Evolutionary conservation across 768 basidiomycete genomes (phyloP).

Genomic region (Agaricus subrufescens): DNA sequence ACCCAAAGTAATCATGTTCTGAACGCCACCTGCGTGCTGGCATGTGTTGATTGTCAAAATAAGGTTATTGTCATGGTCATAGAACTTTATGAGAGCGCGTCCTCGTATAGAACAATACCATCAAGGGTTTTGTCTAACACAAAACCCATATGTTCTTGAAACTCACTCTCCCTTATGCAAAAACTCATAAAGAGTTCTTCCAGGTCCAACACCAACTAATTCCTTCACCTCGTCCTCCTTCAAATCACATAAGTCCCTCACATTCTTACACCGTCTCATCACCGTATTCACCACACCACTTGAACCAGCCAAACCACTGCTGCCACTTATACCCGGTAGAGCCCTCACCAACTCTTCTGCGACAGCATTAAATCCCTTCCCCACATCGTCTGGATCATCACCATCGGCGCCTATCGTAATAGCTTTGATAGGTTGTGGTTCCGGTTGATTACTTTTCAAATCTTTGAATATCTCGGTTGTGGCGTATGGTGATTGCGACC

Average conservation of each 20-base stretch:
- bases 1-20: too few relatives aligned
- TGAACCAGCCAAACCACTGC: constrained; percentile 64
- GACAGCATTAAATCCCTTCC: constrained; percentile 64
- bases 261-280: constrained; percentile 72
- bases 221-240: constrained; percentile 56
- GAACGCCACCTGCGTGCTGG: too few relatives aligned
- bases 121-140: too few relatives aligned
- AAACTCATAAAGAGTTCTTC: constrained; percentile 77
- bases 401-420: constrained; percentile 79
- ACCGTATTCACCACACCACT: constrained; percentile 49
- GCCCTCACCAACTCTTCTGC: constrained; percentile 81
- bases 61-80: too few relatives aligned
- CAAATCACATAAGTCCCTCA: constrained; percentile 72
- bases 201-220: constrained; percentile 77
- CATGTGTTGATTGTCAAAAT: too few relatives aligned
- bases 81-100: too few relatives aligned
- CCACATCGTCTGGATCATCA: constrained; percentile 46
- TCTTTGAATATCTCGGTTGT: constrained; percentile 91
- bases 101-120: too few relatives aligned
- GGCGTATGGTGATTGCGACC: constrained; percentile 94
- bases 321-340: constrained; percentile 67
- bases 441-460: constrained; percentile 72
- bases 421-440: constrained; percentile 78
- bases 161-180: constrained; percentile 62
- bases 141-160: too few relatives aligned